These are phyloP conservation scores for Erythrobasidium hasegawianum DNA, from an alignment of 1,284 basidiomycete species.

Conservation along the genomic window DNA sequence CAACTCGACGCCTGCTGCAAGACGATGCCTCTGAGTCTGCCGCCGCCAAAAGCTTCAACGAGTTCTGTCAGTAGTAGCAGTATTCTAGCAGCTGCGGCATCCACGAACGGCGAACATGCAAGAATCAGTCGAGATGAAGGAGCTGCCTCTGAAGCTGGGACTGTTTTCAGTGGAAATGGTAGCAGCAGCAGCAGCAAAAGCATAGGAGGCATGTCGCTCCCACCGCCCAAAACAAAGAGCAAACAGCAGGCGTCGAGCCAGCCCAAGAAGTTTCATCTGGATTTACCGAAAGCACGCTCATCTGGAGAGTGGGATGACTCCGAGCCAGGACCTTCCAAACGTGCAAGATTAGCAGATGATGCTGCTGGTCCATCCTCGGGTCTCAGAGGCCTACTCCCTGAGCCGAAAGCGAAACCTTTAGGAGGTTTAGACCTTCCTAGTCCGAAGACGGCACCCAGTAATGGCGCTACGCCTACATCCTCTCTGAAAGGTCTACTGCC, in stretches of 20 bases:
- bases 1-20: background rate
- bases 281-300: constrained; percentile 24
- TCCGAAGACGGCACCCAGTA: background rate
- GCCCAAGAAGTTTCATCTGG: constrained; percentile 33
- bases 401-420: constrained; percentile 15
- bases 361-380: constrained; percentile 6
- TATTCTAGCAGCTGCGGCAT: too few species aligned
- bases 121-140: background rate
- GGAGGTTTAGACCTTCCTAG: constrained; percentile 20
- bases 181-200: constrained; percentile 1
- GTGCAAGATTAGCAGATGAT: constrained; percentile 8
- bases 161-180: too few species aligned
- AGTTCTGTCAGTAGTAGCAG: background rate
- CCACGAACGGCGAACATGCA: background rate
- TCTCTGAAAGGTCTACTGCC: constrained; percentile 18
- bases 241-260: constrained; percentile 20
- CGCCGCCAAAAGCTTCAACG: constrained; percentile 12
- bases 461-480: background rate
- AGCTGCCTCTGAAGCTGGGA: background rate
- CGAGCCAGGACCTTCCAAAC: constrained; percentile 7
- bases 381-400: constrained; percentile 20
- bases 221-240: constrained; percentile 31
- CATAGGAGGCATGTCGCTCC: constrained; percentile 13
- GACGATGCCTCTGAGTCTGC: constrained; percentile 31
- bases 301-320: constrained; percentile 14